phyloP scores from a whole-genome alignment of 331 rosid species.

The Quercus lobata region DNA sequence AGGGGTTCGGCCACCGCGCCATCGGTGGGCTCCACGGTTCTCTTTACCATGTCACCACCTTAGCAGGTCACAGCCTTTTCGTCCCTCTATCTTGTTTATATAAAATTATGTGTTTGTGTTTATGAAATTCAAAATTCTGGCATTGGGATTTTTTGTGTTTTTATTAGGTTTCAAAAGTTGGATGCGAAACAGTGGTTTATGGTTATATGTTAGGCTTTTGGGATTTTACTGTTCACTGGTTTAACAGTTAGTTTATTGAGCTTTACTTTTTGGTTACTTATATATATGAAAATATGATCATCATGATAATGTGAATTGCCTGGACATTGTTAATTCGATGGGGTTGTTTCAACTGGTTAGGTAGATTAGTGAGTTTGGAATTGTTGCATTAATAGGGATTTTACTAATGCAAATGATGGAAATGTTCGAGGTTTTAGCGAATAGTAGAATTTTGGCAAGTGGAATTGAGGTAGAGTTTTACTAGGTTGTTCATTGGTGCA shows the following conservation, averaged over 20 bases:
- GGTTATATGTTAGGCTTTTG: background rate
- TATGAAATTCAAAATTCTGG: background rate
- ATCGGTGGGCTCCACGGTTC: slow-evolving; percentile 87
- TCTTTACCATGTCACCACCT: slow-evolving; percentile 61
- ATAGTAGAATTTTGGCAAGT: background rate
- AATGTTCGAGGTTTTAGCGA: background rate
- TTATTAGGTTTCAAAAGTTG: background rate
- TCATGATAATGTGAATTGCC: background rate
- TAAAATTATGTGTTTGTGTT: background rate
- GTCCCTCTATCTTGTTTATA: background rate
- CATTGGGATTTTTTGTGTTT: background rate
- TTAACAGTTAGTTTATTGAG: background rate
- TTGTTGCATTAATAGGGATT: background rate
- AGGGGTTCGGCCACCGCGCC: slow-evolving; percentile 85
- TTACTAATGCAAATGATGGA: background rate
- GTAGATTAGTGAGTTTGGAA: background rate
- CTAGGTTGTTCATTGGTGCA: too few relatives aligned
- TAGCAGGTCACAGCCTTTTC: slow-evolving; percentile 46
- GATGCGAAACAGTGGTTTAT: background rate
- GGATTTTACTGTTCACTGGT: background rate
- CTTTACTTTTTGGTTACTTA: background rate
- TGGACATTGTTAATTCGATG: background rate
- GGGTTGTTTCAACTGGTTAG: background rate
- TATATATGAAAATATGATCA: background rate
- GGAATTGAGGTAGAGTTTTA: background rate